phyloP scores from a whole-genome alignment of 148 eudicot species.

The Camellia japonica region DNA sequence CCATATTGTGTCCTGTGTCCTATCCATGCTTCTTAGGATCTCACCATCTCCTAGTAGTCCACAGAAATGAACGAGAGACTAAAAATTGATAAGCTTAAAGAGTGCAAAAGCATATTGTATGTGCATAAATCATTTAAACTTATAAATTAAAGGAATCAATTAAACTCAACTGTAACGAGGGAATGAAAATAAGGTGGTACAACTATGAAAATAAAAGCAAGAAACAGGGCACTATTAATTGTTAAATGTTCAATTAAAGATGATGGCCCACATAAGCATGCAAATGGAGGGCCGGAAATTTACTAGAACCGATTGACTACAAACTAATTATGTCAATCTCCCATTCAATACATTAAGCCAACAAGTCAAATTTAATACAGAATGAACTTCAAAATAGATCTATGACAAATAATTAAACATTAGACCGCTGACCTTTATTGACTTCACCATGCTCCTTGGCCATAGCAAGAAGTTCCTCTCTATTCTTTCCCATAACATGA shows the following conservation, averaged over 20 bases:
- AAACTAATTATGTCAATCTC: neutral
- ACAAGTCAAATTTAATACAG: neutral
- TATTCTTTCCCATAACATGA: slow-evolving; percentile 88
- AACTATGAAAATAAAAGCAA: neutral
- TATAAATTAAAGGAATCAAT: neutral
- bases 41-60: neutral
- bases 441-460: slow-evolving; percentile 71
- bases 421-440: slow-evolving; percentile 52
- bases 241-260: neutral
- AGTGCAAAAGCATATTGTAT: neutral
- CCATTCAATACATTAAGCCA: neutral
- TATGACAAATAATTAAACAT: slow-evolving; percentile 1
- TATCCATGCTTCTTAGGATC: neutral
- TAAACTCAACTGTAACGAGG: neutral
- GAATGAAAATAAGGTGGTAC: neutral
- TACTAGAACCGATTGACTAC: neutral
- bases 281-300: neutral
- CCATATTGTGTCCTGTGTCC: too few species aligned
- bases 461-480: slow-evolving; percentile 96
- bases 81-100: neutral
- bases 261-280: neutral
- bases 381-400: neutral
- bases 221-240: neutral
- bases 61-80: neutral
- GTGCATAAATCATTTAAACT: neutral